Conservation (phyloP, 345 rosid genomes). For the Linum trigynum region DNA sequence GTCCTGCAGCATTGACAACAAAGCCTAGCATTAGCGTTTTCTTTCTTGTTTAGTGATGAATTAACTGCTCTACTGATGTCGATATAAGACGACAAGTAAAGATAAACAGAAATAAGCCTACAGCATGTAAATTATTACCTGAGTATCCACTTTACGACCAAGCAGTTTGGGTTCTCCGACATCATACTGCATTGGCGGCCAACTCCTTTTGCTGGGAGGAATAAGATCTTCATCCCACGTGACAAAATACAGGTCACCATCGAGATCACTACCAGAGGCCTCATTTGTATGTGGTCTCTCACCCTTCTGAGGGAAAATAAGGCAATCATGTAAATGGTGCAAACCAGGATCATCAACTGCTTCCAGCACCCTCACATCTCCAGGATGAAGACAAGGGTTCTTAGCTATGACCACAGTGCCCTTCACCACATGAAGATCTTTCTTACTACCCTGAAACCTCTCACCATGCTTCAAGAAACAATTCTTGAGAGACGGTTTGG, state of each 20-base stretch:
- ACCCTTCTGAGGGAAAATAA: conserved; percentile 88
- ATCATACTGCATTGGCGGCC: conserved; percentile 59
- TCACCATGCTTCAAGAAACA: conserved; percentile 78
- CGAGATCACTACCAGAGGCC: conserved; percentile 98
- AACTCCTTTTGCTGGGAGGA: conserved; percentile 69
- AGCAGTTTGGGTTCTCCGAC: conserved; percentile 27
- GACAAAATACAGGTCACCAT: conserved; percentile 84
- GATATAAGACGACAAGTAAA: no score
- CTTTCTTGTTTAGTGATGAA: no score
- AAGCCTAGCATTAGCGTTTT: not conserved
- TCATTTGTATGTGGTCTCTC: conserved; percentile 81
- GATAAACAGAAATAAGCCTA: no score
- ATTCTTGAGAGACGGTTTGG: conserved; percentile 56
- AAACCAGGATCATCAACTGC: conserved; percentile 73
- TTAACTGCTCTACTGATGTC: no score
- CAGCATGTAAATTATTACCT: conserved; percentile 33
- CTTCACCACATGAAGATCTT: conserved; percentile 44
- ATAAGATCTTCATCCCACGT: conserved; percentile 87
- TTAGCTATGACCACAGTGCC: conserved; percentile 71
- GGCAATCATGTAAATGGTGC: conserved; percentile 70
- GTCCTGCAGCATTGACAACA: conserved; percentile 36
- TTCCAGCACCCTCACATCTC: conserved; percentile 78
- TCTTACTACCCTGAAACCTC: conserved; percentile 42
- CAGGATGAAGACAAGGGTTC: conserved; percentile 95
- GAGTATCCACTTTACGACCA: conserved; percentile 39